Percentiles rank a stretch among this genome's conserved stretches.
Evolutionary conservation across 805 yeast species (phyloP).

Genomic region (Hermanozyma aechmeae): DNA sequence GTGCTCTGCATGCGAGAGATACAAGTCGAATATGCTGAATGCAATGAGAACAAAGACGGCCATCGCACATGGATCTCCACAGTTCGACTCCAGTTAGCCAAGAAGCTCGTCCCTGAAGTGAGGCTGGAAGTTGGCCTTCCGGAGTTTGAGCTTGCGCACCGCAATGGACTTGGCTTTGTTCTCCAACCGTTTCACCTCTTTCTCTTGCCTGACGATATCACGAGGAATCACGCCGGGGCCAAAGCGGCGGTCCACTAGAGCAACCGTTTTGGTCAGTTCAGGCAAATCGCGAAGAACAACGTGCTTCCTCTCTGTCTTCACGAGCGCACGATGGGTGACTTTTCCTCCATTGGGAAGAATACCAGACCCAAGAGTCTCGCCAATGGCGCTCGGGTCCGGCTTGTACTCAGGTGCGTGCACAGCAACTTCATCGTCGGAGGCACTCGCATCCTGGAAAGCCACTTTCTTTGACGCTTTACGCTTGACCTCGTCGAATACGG

Average conservation of each 20-base stretch:
- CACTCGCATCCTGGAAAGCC: slow-evolving; percentile 15
- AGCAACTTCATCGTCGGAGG: slow-evolving; percentile 7
- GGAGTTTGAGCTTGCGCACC: slow-evolving; percentile 16
- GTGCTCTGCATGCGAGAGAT: too few relatives aligned
- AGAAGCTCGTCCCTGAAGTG: slow-evolving; percentile 66
- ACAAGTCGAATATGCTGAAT: too few relatives aligned
- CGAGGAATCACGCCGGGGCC: slow-evolving; percentile 26
- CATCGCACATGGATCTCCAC: too few relatives aligned
- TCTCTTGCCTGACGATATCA: slow-evolving; percentile 25
- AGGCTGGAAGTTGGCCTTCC: slow-evolving; percentile 22
- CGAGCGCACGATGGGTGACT: slow-evolving; percentile 74
- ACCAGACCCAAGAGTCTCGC: background rate
- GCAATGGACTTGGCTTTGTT: slow-evolving; percentile 14
- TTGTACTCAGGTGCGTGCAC: background rate
- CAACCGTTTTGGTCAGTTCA: slow-evolving; percentile 67
- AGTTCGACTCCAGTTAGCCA: slow-evolving; percentile 14
- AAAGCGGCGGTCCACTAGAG: slow-evolving; percentile 58
- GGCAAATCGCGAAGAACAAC: slow-evolving; percentile 22
- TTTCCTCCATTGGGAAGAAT: slow-evolving; percentile 58
- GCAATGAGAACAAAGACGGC: too few relatives aligned
- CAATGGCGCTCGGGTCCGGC: background rate
- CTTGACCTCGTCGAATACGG: slow-evolving; percentile 10
- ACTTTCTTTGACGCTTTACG: slow-evolving; percentile 14
- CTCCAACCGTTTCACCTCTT: slow-evolving; percentile 15
- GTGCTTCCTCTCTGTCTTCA: slow-evolving; percentile 64